Evolutionary conservation across 306 rosid species (phyloP).

Genomic region (Fragaria nilgerrensis): DNA sequence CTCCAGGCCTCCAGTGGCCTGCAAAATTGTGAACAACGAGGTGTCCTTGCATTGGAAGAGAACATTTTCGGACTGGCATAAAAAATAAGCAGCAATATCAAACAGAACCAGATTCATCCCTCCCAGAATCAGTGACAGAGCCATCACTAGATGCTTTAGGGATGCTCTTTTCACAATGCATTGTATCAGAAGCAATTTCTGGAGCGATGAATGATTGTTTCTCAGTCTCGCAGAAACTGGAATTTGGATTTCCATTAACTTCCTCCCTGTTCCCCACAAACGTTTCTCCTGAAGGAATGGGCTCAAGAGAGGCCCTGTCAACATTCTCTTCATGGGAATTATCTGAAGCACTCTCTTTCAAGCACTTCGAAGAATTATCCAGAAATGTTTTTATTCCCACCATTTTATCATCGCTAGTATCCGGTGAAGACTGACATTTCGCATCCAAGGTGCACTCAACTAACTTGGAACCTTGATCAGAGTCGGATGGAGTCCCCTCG

Average conservation of each 20-base stretch:
- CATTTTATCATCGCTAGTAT: conserved; percentile 22
- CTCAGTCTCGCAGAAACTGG: conserved; percentile 29
- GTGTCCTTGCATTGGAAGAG: conserved; percentile 27
- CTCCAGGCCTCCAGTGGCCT: conserved; percentile 36
- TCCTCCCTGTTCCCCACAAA: conserved; percentile 30
- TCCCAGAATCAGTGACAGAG: conserved; percentile 34
- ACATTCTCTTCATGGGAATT: conserved; percentile 30
- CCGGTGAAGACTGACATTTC: conserved; percentile 19
- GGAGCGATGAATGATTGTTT: conserved; percentile 17
- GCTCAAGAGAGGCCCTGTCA: conserved; percentile 26
- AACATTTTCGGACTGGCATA: conserved; percentile 5
- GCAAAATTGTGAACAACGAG: conserved; percentile 38
- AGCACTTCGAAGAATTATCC: conserved; percentile 26
- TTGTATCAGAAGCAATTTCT: conserved; percentile 40
- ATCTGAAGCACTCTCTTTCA: conserved; percentile 33
- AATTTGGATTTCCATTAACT: conserved; percentile 27
- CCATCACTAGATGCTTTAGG: conserved; percentile 37
- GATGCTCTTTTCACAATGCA: conserved; percentile 31
- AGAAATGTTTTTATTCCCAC: conserved; percentile 22
- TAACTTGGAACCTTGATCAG: conserved; percentile 31
- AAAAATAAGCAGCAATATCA: conserved; percentile 26
- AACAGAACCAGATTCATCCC: conserved; percentile 32
- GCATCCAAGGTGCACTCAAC: conserved; percentile 29
- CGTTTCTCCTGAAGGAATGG: conserved; percentile 31
- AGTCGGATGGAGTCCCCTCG: conserved; percentile 14